Evolutionary conservation across 306 rosid species (phyloP), one percentile per base, ranked within the genome.

Genomic region (Quercus suber): DNA sequence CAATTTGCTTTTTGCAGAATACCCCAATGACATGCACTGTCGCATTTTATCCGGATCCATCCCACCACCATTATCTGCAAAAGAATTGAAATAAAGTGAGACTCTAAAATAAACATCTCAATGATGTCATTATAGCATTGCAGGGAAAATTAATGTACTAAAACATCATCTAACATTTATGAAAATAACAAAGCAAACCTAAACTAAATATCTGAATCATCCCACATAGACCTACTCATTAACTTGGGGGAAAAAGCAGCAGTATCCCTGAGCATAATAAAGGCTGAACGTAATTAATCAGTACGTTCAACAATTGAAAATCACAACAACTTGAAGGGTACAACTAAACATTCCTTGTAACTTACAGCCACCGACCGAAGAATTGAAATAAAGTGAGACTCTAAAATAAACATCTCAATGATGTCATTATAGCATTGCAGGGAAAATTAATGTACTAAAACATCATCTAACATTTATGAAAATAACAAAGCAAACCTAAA

Each of bases 41-140:
- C 99, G 97, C 91, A 96, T 91, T 87, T 93, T 96, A 74, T 96
- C 97, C 3, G 99, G 98, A 88, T 85, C 85, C 99, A 96, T 96
- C 80, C 99, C 99, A 80, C 99, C 99, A 51, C 99, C 99, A 81
- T 96, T 89, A 90, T 96, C 99, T 96, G 92, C 76, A 89, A 82
- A n/a, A 71, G 72, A 87, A 73, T 37, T 18, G 69, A 75, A 78
- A 78, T 57, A 27, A 65, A 76, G 53, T 64, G 49, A 85, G 72
- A 78, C 31, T 55, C 25, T 28, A 82, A 61, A 53, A 71, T 21
- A 41, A 43, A 67, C 55, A 49, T 2, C 17, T 12, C 53, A 49
- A 49, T 12, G 30, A 13, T 61, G 37, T 25, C 35, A 13, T 12
- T 27, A 58, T 3, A 59, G 65, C 65, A 63, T 28, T 63, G 6